Evolutionary conservation across 495 filamentous ascomycete species (phyloP).

Genomic region (Delitschia confertaspora): DNA sequence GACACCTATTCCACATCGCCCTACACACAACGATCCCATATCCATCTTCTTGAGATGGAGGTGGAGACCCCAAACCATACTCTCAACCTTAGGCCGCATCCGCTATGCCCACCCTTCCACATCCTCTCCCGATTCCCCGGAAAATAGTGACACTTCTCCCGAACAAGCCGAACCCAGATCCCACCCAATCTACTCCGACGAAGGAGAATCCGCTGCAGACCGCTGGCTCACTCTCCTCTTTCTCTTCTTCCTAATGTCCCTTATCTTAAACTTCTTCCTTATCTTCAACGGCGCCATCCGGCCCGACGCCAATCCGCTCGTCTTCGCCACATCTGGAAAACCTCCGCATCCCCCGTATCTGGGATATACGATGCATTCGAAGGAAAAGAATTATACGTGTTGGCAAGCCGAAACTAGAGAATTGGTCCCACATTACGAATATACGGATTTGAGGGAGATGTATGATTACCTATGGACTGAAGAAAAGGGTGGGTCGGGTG

Average conservation of each 20-base stretch:
- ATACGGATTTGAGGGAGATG: background rate
- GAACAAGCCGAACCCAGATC: too few relatives aligned
- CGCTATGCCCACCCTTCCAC: too few relatives aligned
- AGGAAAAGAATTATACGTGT: conserved; percentile 12
- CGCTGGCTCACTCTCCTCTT: conserved; percentile 1
- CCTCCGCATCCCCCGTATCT: too few relatives aligned
- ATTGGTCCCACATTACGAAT: conserved; percentile 1
- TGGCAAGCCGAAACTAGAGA: background rate
- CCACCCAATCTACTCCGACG: too few relatives aligned
- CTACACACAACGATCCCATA: background rate
- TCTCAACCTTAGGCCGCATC: too few relatives aligned
- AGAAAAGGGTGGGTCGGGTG: background rate
- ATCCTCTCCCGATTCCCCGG: background rate
- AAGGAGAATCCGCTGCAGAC: background rate
- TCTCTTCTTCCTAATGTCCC: conserved; percentile 8
- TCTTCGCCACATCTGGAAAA: too few relatives aligned
- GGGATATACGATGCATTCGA: too few relatives aligned
- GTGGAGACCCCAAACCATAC: too few relatives aligned
- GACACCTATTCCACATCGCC: background rate
- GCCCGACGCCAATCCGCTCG: too few relatives aligned
- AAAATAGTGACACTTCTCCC: background rate
- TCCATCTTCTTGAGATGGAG: background rate
- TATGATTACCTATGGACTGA: conserved; percentile 3
- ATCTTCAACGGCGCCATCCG: conserved; percentile 9
- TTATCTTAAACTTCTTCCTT: conserved; percentile 16